Conservation (phyloP, 371 early-diverging fungal species). For the Syncephalastrum racemosum region DNA sequence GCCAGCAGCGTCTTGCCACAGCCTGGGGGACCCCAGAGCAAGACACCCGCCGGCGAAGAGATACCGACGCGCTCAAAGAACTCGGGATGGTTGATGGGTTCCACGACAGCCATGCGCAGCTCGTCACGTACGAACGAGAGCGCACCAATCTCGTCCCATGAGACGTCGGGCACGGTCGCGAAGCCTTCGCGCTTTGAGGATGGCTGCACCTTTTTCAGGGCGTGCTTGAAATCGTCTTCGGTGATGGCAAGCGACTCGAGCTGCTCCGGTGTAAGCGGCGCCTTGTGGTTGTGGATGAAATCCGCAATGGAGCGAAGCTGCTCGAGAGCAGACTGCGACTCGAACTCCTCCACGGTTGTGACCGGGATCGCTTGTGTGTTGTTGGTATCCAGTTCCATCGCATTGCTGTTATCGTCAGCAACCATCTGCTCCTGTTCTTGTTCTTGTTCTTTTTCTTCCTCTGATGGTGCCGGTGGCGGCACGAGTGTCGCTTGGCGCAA, state of each 20-base stretch:
- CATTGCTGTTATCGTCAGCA: conserved; percentile 14
- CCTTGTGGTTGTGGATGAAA: conserved; percentile 70
- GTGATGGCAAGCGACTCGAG: conserved; percentile 85
- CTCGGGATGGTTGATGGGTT: conserved; percentile 95
- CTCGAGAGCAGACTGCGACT: conserved; percentile 52
- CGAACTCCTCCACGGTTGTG: conserved; percentile 55
- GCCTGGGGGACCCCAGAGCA: conserved; percentile 99
- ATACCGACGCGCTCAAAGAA: conserved; percentile 93
- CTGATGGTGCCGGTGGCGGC: conserved; percentile 5
- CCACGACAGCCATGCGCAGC: conserved; percentile 94
- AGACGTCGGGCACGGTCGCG: conserved; percentile 94
- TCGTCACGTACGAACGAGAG: conserved; percentile 85
- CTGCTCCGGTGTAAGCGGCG: conserved; percentile 78
- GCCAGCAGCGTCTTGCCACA: conserved; percentile 99
- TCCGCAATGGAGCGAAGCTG: conserved; percentile 71
- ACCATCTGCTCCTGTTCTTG: conserved; percentile 36
- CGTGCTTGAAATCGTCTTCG: conserved; percentile 88
- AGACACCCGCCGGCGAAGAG: conserved; percentile 90
- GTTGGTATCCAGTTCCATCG: conserved; percentile 46
- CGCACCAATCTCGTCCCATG: conserved; percentile 97
- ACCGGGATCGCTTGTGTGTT: conserved; percentile 28
- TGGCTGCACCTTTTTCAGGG: conserved; percentile 93
- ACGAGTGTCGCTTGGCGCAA: conserved; percentile 51
- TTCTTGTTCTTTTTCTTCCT: conserved; percentile 34
- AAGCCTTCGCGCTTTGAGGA: conserved; percentile 98